Evolutionary conservation across 495 filamentous ascomycete genomes (phyloP).

Genomic region (Schizothecium vesticola): DNA sequence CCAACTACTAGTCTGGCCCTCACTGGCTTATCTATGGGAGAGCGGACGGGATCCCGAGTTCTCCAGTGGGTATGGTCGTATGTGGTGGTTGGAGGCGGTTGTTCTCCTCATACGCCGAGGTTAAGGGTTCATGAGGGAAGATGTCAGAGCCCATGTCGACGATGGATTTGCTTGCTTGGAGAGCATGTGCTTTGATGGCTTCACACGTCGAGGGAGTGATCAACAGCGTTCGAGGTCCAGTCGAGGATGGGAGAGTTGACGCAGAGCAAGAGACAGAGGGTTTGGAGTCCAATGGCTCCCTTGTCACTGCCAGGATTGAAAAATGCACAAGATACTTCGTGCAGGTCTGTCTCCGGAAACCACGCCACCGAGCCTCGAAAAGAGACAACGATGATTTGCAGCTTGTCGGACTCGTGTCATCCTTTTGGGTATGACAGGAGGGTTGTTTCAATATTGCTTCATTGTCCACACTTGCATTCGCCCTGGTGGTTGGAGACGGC

Average conservation of each 20-base stretch:
- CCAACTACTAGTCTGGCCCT: slow-evolving; percentile 39
- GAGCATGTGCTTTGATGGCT: too few relatives aligned
- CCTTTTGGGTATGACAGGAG: slow-evolving; percentile 13
- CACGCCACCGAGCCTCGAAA: background rate
- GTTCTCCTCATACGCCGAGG: background rate
- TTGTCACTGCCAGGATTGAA: background rate
- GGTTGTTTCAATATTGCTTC: slow-evolving; percentile 42
- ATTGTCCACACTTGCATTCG: slow-evolving; percentile 49
- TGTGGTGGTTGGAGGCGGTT: slow-evolving; percentile 11
- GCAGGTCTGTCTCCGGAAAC: slow-evolving; percentile 17
- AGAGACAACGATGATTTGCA: slow-evolving; percentile 18
- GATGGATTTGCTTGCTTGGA: too few relatives aligned
- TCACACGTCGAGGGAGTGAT: too few relatives aligned
- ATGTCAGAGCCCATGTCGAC: too few relatives aligned
- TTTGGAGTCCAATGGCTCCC: background rate
- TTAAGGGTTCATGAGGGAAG: too few relatives aligned
- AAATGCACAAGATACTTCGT: background rate
- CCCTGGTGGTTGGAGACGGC: slow-evolving; percentile 39
- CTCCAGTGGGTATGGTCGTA: slow-evolving; percentile 45
- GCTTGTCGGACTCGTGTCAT: slow-evolving; percentile 20
- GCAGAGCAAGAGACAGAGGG: background rate
- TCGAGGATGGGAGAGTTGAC: too few relatives aligned
- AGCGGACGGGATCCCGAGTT: slow-evolving; percentile 50
- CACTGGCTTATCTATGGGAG: slow-evolving; percentile 41
- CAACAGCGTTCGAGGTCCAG: too few relatives aligned